Evolutionary conservation across 2,329 filamentous ascomycete genomes (phyloP).

Genomic region (Aspergillus proliferans): DNA sequence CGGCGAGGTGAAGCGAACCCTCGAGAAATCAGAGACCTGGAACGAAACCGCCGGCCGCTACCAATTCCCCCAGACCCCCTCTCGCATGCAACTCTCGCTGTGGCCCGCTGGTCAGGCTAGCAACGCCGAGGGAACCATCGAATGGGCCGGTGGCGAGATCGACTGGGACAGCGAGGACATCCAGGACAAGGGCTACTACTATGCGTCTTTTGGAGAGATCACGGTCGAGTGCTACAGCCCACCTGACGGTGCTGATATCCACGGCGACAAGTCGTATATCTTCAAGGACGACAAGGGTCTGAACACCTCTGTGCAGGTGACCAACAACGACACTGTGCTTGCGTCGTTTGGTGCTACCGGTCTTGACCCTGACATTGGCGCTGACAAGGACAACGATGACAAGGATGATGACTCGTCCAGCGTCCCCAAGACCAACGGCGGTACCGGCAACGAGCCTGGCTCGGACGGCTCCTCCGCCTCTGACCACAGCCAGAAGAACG

Average conservation of each 20-base stretch:
- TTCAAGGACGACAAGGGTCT: conserved; percentile 61
- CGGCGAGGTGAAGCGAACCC: conserved; percentile 66
- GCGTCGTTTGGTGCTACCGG: conserved; percentile 77
- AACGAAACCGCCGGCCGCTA: conserved; percentile 76
- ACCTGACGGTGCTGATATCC: conserved; percentile 60
- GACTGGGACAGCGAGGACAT: conserved; percentile 81
- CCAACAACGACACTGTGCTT: conserved; percentile 67
- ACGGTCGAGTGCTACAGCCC: conserved; percentile 82
- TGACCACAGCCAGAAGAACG: conserved; percentile 7
- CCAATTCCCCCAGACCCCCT: conserved; percentile 83
- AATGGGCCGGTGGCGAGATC: conserved; percentile 86
- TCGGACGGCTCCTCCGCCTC: conserved; percentile 11
- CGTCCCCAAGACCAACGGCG: conserved; percentile 28
- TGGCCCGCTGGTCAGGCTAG: conserved; percentile 82
- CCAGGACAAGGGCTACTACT: conserved; percentile 80
- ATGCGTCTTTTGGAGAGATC: conserved; percentile 69
- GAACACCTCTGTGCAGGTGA: conserved; percentile 71
- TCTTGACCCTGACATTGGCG: conserved; percentile 54
- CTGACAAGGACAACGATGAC: conserved; percentile 4
- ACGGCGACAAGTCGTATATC: conserved; percentile 62
- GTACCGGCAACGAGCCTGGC: conserved; percentile 21
- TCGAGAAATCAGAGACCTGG: conserved; percentile 74
- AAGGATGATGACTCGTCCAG: conserved; percentile 11
- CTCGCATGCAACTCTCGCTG: conserved; percentile 86
- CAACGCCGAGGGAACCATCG: conserved; percentile 77